Evolutionary conservation across 441 rosid species (phyloP).

Genomic region (Sinapis alba): DNA sequence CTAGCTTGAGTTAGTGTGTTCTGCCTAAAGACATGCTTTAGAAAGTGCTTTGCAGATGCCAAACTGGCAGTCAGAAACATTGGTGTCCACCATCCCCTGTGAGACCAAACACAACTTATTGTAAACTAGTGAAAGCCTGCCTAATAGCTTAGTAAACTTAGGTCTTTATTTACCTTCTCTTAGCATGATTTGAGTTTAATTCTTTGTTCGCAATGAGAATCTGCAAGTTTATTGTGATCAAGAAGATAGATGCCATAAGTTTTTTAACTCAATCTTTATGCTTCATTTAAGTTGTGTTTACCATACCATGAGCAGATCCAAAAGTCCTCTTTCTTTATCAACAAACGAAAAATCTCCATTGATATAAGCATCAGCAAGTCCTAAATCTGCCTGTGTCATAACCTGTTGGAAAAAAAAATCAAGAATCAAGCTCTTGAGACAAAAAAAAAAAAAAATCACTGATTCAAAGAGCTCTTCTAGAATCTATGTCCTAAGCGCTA

Average conservation of each 20-base stretch:
- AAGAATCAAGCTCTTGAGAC: constrained; percentile 8
- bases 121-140: neutral
- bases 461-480: neutral
- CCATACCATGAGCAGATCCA: constrained; percentile 65
- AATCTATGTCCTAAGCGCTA: neutral
- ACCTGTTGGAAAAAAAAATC: constrained; percentile 44
- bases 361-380: constrained; percentile 87
- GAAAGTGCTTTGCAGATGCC: constrained; percentile 72
- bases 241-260: neutral
- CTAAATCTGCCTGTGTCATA: constrained; percentile 89
- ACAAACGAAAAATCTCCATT: constrained; percentile 85
- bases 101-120: neutral
- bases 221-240: constrained; percentile 41
- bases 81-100: constrained; percentile 98
- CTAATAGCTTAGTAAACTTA: neutral
- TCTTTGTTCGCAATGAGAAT: constrained; percentile 82
- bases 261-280: neutral
- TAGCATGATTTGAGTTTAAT: constrained; percentile 45
- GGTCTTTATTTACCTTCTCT: constrained; percentile 54
- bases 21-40: constrained; percentile 61
- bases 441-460: neutral
- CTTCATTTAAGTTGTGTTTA: neutral
- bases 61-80: constrained; percentile 69
- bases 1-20: constrained; percentile 95
- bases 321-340: constrained; percentile 72